phyloP scores from a whole-genome alignment of 2,329 filamentous ascomycete species.

The Fusarium stilboides region DNA sequence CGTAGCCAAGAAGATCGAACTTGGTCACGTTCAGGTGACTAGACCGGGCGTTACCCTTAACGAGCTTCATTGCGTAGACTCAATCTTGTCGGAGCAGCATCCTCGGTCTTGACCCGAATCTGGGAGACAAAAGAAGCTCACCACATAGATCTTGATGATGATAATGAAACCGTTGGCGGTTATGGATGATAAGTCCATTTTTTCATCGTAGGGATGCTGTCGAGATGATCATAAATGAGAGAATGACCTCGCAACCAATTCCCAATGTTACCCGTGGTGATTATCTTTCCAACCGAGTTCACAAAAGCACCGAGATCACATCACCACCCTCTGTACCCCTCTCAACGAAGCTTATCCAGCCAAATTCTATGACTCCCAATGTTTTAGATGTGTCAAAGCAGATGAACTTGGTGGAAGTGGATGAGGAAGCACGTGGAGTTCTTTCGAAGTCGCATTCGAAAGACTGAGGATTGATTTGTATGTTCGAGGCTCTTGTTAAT shows the following conservation, averaged over 20 bases:
- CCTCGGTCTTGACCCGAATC: no score
- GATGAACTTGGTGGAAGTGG: not conserved
- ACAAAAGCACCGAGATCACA: no score
- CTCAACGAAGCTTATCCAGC: not conserved
- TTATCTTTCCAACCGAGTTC: no score
- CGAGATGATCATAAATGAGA: no score
- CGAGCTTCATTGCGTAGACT: not conserved
- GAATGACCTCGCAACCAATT: no score
- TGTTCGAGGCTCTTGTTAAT: not conserved
- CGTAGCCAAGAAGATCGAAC: constrained; percentile 64
- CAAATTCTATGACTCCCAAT: constrained; percentile 16
- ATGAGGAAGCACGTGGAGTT: not conserved
- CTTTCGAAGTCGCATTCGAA: constrained; percentile 6
- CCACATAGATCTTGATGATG: no score
- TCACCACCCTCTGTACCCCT: not conserved
- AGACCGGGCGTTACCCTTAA: constrained; percentile 14
- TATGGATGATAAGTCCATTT: no score
- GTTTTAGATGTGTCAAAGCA: constrained; percentile 16
- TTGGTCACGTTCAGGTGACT: constrained; percentile 59
- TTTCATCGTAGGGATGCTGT: no score
- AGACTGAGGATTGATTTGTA: not conserved
- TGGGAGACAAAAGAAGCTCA: no score
- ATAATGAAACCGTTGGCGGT: no score
- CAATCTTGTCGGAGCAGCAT: not conserved
- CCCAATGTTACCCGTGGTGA: no score